These are phyloP conservation scores for Trametes cinnabarina DNA, from an alignment of 768 basidiomycete genomes.

Conservation along the genomic window DNA sequence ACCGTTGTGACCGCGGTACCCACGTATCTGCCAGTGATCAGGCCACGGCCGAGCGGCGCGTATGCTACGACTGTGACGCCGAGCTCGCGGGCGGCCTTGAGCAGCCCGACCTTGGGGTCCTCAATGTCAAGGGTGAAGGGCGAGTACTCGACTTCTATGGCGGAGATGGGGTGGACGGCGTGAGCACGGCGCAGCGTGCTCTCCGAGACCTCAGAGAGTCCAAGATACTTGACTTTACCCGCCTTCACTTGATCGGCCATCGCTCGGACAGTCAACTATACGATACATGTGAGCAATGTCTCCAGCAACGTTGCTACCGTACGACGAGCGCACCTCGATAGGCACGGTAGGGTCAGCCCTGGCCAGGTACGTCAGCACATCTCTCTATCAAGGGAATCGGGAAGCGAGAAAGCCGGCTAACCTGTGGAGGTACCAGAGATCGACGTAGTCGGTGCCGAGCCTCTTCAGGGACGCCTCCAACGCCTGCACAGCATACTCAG, in stretches of 20 bases:
- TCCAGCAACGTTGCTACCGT: too few species aligned
- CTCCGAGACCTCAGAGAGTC: conserved; percentile 35
- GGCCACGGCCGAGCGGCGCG: conserved; percentile 48
- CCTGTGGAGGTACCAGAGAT: conserved; percentile 35
- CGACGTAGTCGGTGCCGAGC: conserved; percentile 32
- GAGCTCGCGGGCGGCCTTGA: conserved; percentile 38
- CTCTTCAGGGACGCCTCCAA: conserved; percentile 27
- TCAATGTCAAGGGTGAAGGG: conserved; percentile 37
- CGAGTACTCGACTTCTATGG: conserved; percentile 39
- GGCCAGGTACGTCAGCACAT: neutral
- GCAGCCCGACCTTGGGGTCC: conserved; percentile 31
- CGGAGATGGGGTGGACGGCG: conserved; percentile 37
- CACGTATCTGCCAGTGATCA: conserved; percentile 47
- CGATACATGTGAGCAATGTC: neutral
- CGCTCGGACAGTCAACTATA: conserved; percentile 24
- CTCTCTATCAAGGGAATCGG: neutral
- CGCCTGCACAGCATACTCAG: conserved; percentile 27
- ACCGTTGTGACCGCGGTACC: conserved; percentile 4
- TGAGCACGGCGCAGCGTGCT: conserved; percentile 37
- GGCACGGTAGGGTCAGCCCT: neutral
- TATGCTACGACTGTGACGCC: conserved; percentile 43
- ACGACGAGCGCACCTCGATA: conserved; percentile 6
- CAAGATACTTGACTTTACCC: conserved; percentile 37
- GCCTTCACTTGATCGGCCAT: conserved; percentile 33
- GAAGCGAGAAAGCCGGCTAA: neutral